phyloP scores from a whole-genome alignment of 768 basidiomycete species.

The Ephemerocybe angulata region DNA sequence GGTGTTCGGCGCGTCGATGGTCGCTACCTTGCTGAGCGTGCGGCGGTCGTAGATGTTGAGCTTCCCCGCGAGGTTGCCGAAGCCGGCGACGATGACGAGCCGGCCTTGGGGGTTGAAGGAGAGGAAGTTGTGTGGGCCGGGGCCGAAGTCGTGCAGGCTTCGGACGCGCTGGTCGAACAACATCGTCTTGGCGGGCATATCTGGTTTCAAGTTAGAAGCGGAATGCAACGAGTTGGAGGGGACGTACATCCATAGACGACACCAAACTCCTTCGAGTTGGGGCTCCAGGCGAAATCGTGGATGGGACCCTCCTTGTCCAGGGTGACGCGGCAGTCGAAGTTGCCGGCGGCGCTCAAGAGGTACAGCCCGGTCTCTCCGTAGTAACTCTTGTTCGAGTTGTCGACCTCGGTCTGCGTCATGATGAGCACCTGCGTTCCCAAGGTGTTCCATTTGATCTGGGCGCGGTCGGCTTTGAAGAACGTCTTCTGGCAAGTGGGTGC shows the following conservation, averaged over 20 bases:
- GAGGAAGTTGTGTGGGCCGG: conserved; percentile 87
- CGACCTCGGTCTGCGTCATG: conserved; percentile 93
- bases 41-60: conserved; percentile 91
- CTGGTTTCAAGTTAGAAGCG: conserved; percentile 33
- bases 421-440: conserved; percentile 90
- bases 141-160: conserved; percentile 85
- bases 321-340: conserved; percentile 86
- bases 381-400: conserved; percentile 95
- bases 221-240: conserved; percentile 1
- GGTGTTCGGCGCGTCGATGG: conserved; percentile 90
- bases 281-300: conserved; percentile 94
- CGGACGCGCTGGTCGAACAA: conserved; percentile 90
- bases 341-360: conserved; percentile 86
- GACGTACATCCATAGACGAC: conserved; percentile 94
- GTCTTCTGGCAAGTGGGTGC: conserved; percentile 81
- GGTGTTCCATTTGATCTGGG: conserved; percentile 94
- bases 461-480: conserved; percentile 94
- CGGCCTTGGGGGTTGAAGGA: conserved; percentile 93
- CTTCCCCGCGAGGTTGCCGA: conserved; percentile 94
- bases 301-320: conserved; percentile 97
- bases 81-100: conserved; percentile 86
- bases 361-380: conserved; percentile 97
- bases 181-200: conserved; percentile 93
- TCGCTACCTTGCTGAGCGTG: conserved; percentile 69
- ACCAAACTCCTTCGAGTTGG: conserved; percentile 94